Percentiles rank a stretch among this genome's conserved stretches.
phyloP scores from a whole-genome alignment of 2,329 filamentous ascomycete species.

The Neopestalotiopsis rosae region DNA sequence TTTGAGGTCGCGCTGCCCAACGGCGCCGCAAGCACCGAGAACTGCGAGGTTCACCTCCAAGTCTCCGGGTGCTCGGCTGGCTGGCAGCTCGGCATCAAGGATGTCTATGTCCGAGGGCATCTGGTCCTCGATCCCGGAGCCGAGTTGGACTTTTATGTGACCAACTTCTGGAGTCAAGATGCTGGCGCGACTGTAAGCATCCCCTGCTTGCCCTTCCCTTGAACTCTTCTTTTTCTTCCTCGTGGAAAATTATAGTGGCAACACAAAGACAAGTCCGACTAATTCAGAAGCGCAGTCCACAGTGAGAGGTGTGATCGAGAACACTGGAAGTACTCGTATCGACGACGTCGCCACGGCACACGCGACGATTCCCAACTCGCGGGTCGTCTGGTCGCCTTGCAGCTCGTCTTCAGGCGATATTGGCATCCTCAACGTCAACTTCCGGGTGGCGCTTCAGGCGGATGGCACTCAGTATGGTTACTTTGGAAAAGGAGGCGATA shows the following conservation, averaged over 20 bases:
- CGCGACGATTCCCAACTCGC: slow-evolving; percentile 29
- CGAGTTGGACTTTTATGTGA: slow-evolving; percentile 38
- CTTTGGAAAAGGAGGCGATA: slow-evolving; percentile 39
- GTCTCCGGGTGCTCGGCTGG: slow-evolving; percentile 36
- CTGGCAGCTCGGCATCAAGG: slow-evolving; percentile 44
- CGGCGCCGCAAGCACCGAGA: slow-evolving; percentile 33
- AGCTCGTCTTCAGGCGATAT: slow-evolving; percentile 36
- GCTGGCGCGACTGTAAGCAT: slow-evolving; percentile 38
- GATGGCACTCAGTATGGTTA: slow-evolving; percentile 35
- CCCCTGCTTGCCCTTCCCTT: background rate
- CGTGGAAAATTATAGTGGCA: background rate
- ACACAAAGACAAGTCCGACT: background rate
- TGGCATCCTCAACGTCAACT: slow-evolving; percentile 47
- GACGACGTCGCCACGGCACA: slow-evolving; percentile 37
- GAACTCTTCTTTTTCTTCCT: too few species aligned
- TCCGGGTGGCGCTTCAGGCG: slow-evolving; percentile 41
- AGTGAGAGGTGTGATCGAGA: slow-evolving; percentile 34
- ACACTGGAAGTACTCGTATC: slow-evolving; percentile 28
- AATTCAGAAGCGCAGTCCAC: slow-evolving; percentile 30
- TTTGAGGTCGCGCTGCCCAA: slow-evolving; percentile 30
- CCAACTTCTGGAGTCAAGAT: slow-evolving; percentile 43
- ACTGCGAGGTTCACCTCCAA: slow-evolving; percentile 45
- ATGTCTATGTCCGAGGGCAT: slow-evolving; percentile 39
- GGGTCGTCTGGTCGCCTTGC: slow-evolving; percentile 42
- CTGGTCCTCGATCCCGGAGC: slow-evolving; percentile 39